A percentile compares a stretch with the other conserved stretches of the same genome.
Conservation (phyloP, 352 stramenopile species). For the Nothophytophthora sp. region DNA sequence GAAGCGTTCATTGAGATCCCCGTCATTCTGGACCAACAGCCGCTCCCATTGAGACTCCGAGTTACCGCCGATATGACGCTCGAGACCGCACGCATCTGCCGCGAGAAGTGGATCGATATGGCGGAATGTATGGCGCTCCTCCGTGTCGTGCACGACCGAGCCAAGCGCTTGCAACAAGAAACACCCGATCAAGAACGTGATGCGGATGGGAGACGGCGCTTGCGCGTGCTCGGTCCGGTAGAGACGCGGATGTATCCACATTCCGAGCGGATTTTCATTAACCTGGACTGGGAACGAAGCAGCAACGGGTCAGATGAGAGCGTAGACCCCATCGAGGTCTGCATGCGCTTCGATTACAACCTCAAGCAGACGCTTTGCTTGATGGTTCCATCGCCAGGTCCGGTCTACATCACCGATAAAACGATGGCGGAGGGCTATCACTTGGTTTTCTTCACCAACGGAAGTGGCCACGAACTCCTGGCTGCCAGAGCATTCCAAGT, state of each 20-base stretch:
- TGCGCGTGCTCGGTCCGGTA: conserved; percentile 33
- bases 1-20: conserved; percentile 17
- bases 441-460: conserved; percentile 41
- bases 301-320: conserved; percentile 3
- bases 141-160: conserved; percentile 19
- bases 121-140: conserved; percentile 36
- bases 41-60: conserved; percentile 14
- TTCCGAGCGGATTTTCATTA: conserved; percentile 45
- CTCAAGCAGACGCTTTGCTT: conserved; percentile 23
- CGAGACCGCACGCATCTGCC: conserved; percentile 42
- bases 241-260: conserved; percentile 27
- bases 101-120: conserved; percentile 16
- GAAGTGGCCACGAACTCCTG: conserved; percentile 26
- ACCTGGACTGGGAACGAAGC: conserved; percentile 29
- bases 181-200: background rate
- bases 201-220: background rate
- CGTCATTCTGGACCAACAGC: conserved; percentile 19
- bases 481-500: conserved; percentile 42
- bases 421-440: conserved; percentile 31
- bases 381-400: conserved; percentile 27
- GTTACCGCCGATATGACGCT: conserved; percentile 30
- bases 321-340: conserved; percentile 26
- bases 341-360: conserved; percentile 34
- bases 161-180: conserved; percentile 12
- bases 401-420: conserved; percentile 33